Conservation (phyloP, 257 asterid species). For the Jacaranda mimosifolia region DNA sequence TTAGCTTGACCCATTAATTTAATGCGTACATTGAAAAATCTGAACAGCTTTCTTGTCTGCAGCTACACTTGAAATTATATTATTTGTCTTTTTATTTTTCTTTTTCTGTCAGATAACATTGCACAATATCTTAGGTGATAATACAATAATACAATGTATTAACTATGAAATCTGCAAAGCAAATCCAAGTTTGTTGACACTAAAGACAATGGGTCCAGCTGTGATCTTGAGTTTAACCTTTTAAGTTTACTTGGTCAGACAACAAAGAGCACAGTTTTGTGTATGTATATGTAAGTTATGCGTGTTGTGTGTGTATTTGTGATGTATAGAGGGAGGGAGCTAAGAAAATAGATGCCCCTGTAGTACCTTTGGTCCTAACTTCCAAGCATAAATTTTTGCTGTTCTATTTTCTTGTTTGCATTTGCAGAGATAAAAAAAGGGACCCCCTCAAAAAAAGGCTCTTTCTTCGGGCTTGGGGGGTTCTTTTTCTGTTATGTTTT, state of each 20-base stretch:
- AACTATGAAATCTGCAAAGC: slow-evolving; percentile 49
- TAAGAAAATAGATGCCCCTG: slow-evolving; percentile 47
- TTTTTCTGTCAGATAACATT: slow-evolving; percentile 35
- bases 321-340: slow-evolving; percentile 37
- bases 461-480: slow-evolving; percentile 50
- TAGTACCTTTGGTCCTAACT: slow-evolving; percentile 49
- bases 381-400: slow-evolving; percentile 53
- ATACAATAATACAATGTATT: slow-evolving; percentile 20
- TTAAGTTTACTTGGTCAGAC: slow-evolving; percentile 50
- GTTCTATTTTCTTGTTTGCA: slow-evolving; percentile 54
- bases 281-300: slow-evolving; percentile 43
- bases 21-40: slow-evolving; percentile 70
- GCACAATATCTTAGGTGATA: slow-evolving; percentile 44
- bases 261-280: slow-evolving; percentile 34
- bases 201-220: slow-evolving; percentile 74
- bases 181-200: slow-evolving; percentile 48
- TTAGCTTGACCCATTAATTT: slow-evolving; percentile 61
- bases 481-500: slow-evolving; percentile 40
- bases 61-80: slow-evolving; percentile 37
- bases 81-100: background rate
- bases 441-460: slow-evolving; percentile 31
- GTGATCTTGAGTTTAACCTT: slow-evolving; percentile 65
- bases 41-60: slow-evolving; percentile 66
- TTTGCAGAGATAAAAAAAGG: slow-evolving; percentile 49
- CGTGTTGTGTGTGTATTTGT: slow-evolving; percentile 32